Percentiles rank a stretch among this genome's conserved stretches.
Conservation (phyloP, 345 rosid genomes). For the Rhodamnia argentea region DNA sequence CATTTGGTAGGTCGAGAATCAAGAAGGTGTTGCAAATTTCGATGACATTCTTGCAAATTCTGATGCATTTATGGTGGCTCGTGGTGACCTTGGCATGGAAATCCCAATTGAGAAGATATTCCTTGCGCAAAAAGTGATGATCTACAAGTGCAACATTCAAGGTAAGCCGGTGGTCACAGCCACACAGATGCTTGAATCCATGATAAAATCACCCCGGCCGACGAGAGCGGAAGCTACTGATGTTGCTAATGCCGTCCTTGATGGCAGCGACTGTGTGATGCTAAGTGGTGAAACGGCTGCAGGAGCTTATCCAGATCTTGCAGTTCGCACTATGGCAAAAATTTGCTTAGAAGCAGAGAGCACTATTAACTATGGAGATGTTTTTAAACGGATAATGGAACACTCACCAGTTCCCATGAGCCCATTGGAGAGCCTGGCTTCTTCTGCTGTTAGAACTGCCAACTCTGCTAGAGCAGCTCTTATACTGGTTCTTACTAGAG, state of each 20-base stretch:
- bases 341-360: conserved; percentile 92
- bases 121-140: conserved; percentile 94
- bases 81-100: conserved; percentile 99
- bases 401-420: conserved; percentile 94
- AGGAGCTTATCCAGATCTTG: conserved; percentile 93
- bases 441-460: conserved; percentile 95
- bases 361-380: conserved; percentile 76
- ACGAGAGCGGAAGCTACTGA: conserved; percentile 98
- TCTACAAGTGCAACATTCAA: conserved; percentile 94
- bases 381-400: conserved; percentile 74
- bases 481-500: conserved; percentile 84
- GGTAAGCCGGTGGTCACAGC: conserved; percentile 94
- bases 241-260: conserved; percentile 96
- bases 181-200: conserved; percentile 92
- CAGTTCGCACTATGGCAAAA: conserved; percentile 91
- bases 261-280: conserved; percentile 95
- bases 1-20: conserved; percentile 72
- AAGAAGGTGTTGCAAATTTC: conserved; percentile 95
- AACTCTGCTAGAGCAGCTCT: conserved; percentile 74
- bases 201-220: conserved; percentile 97
- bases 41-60: conserved; percentile 86
- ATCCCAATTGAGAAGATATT: conserved; percentile 96
- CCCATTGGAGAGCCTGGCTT: conserved; percentile 90
- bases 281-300: conserved; percentile 98
- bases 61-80: conserved; percentile 96